A percentile compares a stretch with the other conserved stretches of the same genome.
Evolutionary conservation across 192 early-diverging fungal species (phyloP).

Genomic region (Pecoramyces ruminantium): DNA sequence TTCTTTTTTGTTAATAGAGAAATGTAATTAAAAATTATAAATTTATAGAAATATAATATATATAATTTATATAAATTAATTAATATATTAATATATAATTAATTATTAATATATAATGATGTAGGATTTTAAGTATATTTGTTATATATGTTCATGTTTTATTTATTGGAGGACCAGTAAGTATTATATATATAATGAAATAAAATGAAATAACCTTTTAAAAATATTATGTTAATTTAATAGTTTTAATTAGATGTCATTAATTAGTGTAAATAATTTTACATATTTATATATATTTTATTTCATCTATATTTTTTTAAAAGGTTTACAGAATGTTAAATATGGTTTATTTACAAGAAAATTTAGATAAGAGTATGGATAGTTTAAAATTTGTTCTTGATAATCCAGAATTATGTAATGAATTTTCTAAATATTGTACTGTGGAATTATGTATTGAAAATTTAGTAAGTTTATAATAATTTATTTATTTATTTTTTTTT

Average conservation of each 20-base stretch:
- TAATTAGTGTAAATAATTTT: no score
- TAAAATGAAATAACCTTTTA: no score
- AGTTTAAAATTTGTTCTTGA: neutral
- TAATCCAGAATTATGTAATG: neutral
- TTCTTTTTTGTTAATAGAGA: neutral
- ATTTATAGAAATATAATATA: no score
- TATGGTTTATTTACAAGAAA: neutral
- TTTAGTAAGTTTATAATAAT: neutral
- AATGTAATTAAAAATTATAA: neutral
- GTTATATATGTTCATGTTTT: neutral
- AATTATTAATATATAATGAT: no score
- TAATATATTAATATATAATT: no score
- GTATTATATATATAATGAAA: no score
- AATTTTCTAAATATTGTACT: neutral
- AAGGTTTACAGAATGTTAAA: neutral
- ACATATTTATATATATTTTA: no score
- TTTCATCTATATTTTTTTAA: no score
- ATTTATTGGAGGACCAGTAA: neutral
- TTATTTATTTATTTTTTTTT: no score
- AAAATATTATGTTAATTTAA: no score
- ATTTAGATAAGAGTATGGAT: neutral
- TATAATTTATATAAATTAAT: no score
- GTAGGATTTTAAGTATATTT: neutral
- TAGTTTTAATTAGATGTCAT: no score
- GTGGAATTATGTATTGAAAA: neutral